Conservation (phyloP, 305 asterid species). For the Fraxinus greggii region DNA sequence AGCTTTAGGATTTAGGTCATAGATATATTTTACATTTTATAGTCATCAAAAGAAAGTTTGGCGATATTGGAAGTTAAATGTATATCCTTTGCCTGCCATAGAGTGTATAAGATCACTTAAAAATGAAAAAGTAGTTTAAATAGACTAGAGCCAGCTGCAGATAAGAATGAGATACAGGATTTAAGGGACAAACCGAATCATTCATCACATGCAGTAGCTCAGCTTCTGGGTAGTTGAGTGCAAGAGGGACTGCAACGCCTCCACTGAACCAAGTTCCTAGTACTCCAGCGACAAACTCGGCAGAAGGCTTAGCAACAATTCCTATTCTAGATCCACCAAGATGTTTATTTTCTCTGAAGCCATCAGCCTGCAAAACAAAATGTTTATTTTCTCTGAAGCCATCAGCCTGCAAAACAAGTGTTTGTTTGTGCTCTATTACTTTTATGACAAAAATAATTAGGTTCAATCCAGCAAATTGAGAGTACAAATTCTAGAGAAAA, state of each 20-base stretch:
- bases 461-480: not conserved
- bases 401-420: not conserved
- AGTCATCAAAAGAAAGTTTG: not conserved
- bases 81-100: conserved; percentile 4
- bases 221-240: conserved; percentile 93
- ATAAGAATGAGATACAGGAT: conserved; percentile 8
- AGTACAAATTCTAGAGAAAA: not conserved
- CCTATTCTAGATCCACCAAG: conserved; percentile 79
- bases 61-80: not conserved
- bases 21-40: not conserved
- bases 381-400: conserved; percentile 30
- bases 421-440: conserved; percentile 5
- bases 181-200: conserved; percentile 67
- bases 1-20: not conserved
- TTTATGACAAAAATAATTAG: not conserved
- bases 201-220: conserved; percentile 91
- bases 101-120: not conserved
- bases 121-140: not conserved
- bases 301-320: conserved; percentile 85
- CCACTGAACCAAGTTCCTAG: conserved; percentile 93
- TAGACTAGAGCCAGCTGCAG: conserved; percentile 3
- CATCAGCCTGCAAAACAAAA: conserved; percentile 53
- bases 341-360: conserved; percentile 34
- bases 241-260: conserved; percentile 95
- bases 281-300: conserved; percentile 88